Conservation (phyloP, 257 asterid species). For the Datura wrightii region DNA sequence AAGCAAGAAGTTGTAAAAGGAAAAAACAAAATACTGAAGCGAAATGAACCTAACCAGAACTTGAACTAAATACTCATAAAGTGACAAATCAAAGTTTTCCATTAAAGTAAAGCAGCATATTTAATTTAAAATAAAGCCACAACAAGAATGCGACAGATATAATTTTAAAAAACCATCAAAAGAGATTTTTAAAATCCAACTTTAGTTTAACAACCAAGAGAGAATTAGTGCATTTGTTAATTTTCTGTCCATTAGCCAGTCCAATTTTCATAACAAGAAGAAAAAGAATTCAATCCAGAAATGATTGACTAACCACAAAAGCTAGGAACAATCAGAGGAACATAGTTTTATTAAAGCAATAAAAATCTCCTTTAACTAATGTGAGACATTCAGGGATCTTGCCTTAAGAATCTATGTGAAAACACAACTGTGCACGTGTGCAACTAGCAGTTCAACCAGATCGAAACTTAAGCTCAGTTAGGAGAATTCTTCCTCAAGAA, state of each 20-base stretch:
- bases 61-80: background rate
- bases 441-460: background rate
- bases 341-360: background rate
- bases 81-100: background rate
- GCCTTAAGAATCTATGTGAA: background rate
- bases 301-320: background rate
- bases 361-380: background rate
- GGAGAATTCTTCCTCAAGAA: background rate
- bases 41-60: constrained; percentile 21
- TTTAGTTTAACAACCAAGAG: background rate
- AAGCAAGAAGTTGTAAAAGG: background rate
- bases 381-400: constrained; percentile 7
- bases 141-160: background rate
- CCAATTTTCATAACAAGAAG: background rate
- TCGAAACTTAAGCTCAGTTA: background rate
- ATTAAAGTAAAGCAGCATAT: background rate
- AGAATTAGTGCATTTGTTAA: background rate
- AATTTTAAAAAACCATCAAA: background rate
- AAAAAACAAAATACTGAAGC: background rate
- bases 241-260: background rate
- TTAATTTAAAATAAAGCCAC: background rate
- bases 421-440: background rate
- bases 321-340: constrained; percentile 17
- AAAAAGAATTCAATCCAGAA: background rate
- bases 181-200: background rate